Evolutionary conservation across 2,329 filamentous ascomycete species (phyloP).

Genomic region (Ceratocystis destructans): DNA sequence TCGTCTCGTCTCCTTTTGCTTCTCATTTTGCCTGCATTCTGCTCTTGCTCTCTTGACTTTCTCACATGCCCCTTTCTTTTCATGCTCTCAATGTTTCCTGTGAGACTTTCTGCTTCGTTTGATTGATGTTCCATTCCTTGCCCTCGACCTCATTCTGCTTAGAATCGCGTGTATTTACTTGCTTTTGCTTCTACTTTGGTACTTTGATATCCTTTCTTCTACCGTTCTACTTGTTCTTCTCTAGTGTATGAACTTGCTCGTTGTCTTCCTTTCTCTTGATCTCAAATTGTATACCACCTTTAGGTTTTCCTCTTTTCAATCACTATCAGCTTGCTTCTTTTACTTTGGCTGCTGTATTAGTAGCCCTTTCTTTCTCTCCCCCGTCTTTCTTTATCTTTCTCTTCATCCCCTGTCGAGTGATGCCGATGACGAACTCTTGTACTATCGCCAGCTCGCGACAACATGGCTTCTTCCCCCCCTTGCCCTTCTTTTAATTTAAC

Average conservation of each 20-base stretch:
- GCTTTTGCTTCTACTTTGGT: not conserved
- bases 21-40: not conserved
- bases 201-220: not conserved
- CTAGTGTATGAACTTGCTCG: not conserved
- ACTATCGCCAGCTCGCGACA: not conserved
- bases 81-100: not conserved
- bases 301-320: too few species aligned
- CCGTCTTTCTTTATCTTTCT: slow-evolving; percentile 20
- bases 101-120: slow-evolving; percentile 2
- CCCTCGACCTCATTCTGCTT: not conserved
- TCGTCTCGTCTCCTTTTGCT: slow-evolving; percentile 6
- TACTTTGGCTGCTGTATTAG: too few species aligned
- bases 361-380: slow-evolving; percentile 2
- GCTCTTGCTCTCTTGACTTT: not conserved
- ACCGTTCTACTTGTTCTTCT: not conserved
- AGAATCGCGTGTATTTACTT: not conserved
- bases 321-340: too few species aligned
- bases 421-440: not conserved
- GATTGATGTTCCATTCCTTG: not conserved
- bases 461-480: not conserved
- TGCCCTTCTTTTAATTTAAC: too few species aligned
- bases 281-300: too few species aligned
- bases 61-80: not conserved
- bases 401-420: not conserved
- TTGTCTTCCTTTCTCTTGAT: slow-evolving; percentile 20